Evolutionary conservation across 169 alveolate genomes (phyloP), one percentile per base, ranked within the genome.

Genomic region (Theileria equi): DNA sequence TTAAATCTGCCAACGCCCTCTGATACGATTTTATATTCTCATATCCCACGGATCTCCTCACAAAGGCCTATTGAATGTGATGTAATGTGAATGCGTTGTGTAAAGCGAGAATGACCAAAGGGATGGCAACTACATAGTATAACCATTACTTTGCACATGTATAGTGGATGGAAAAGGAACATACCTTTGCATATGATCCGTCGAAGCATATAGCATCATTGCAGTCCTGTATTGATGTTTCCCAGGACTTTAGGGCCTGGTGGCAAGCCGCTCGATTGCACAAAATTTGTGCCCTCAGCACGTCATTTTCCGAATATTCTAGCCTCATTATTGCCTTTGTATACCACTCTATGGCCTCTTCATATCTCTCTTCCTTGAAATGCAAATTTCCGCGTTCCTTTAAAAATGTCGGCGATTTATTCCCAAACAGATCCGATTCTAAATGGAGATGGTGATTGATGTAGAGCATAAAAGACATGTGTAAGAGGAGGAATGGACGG

Each of bases 241-340:
- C 92, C 68, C 81, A 81, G 23, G 86, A 80, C 13, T 67, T 77
- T 60, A 79, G 60, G 32, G 82, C 80, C 36, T 87, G 50, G 28
- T 92, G 89, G 59, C 95, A 92, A 23, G 95, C 93, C 26, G 95
- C 95, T 48, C 95, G 63, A 77, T 82, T 88, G 28, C 90, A 81
- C 35, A 81, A 84, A 17, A 85, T 47, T 53, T 81, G 78, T 11
- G 91, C 78, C 44, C 74, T 72, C 25, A 81, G 60, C 16, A 13
- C 31, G 49, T 55, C 72, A 35, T 73, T 49, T 54, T 77, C 41
- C 53, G 79, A 64, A 45, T 77, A 79, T 52, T 82, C 88, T 52
- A 86, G 78, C 64, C 80, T 34, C 71, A 31, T 47, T 45, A 83
- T 50, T 13, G 92, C 91, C 21, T 44, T 58, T 58, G 67, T 70